Base-by-base conservation (phyloP, 2,329 filamentous ascomycete species). In the Pseudohalonectria lignicola region DNA sequence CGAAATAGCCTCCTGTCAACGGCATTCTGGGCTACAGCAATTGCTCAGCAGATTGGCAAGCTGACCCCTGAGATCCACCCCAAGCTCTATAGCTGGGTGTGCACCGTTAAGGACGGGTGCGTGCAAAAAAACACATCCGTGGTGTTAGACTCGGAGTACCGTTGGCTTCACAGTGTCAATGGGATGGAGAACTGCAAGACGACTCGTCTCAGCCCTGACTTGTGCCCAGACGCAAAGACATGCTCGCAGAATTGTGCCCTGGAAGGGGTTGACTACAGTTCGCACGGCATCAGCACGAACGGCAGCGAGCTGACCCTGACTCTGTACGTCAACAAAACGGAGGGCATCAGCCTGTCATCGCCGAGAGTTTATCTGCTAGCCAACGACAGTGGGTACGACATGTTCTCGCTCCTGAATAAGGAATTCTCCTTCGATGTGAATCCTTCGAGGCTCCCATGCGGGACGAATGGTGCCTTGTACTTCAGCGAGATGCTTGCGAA, bases 391-490 rank as follows among this genome's bases (percentile, higher is more conserved):
- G 60, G 65, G 39, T 68, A 74, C 43, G 63, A 63, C 45, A 67
- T 67, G 37, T 81, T 81, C 53, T 59, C 78, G 55, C 64, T 72
- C 49, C 66, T 79, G 53, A 64, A 76, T 53, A 58, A 68, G 48
- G 76, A 82, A 52, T 68, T 81, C 51, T 67, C 72, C 16, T 79
- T 82, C 46, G 75, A 79, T 38, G 71, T 80, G 21, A 76, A 82
- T 50, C 66, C 74, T 29, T 77, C 74, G 35, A 67, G 69, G 46
- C 63, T 80, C 7, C 69, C 70, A 26, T 79, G 76, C 49, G 76
- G 76, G 43, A 60, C 78, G 50, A 78, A 79, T 55, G 74, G 73
- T 41, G 74, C 74, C 20, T 56, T 78, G n/a, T 78, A 78, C 59
- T 69, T 78, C 39, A 65, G 70, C 31, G 60, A 69, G 54, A 79